Base-by-base conservation (phyloP, 129 eudicot species). In the Saussurea involucrata region DNA sequence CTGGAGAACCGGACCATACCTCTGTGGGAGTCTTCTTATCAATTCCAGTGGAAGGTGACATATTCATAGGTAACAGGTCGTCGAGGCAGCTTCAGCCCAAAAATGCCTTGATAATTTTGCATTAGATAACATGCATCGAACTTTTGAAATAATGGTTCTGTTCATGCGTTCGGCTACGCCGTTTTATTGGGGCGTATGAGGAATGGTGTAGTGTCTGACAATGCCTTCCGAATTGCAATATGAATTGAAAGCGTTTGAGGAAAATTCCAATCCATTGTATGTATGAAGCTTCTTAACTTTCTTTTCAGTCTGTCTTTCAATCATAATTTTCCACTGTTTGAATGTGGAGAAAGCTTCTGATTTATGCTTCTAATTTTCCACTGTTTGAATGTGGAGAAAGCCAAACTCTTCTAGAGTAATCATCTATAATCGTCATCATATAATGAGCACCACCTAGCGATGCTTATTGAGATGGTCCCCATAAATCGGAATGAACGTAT, bases 131-230 rank as follows among this genome's bases (percentile, higher is more conserved):
- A 81, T 46, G 65, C 66, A 72, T 1, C 64, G 28, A 4, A 36
- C 76, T 15, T 72, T 55, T 4, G 64, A 72, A 49, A 44, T 28
- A 72, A 29, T 64, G 17, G 70, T 80, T 11, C 15, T 58, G 37
- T 81, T 81, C 76, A 81, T 68, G 3, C 81, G 12, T 44, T 75
- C 85, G n/a, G 67, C 80, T 7, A 81, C 76, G 3, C 81, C 77
- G 21, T 81, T 75, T 25, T 68, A 72, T 36, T 75, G 76, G 9
- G 81, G 85, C 1, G 63, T 69, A 1, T 42, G 65, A 11, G 37
- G 27, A 10, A 75, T 60, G 11, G 85, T 75, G 15, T 20, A 24
- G 72, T 76, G 82, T 11, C 74, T 60, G 5, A 55, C 20, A 46
- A 82, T 82, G 5, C 78, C 81, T n/a, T 40, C 40, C 0, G 22